A percentile compares a stretch with the other conserved stretches of the same genome.
These are phyloP conservation scores for Ilyonectria mors-panacis DNA, from an alignment of 2,329 filamentous ascomycete genomes.

Conservation along the genomic window DNA sequence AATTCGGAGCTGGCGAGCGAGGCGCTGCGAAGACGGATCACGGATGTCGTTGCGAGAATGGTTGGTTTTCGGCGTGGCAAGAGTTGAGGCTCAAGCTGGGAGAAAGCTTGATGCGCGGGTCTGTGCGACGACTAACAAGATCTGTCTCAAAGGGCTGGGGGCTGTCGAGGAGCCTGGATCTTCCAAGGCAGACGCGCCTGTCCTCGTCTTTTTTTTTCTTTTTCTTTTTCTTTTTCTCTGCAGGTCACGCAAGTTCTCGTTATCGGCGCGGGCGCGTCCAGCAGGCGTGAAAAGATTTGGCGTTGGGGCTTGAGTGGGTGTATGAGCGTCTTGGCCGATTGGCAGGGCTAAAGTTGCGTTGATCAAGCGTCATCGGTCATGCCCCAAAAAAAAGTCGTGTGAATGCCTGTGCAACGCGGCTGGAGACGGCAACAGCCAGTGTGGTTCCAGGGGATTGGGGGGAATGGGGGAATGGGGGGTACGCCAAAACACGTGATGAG, in stretches of 20 bases:
- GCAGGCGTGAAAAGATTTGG: not conserved
- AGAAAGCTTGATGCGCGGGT: constrained; percentile 10
- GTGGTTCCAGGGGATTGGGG: constrained; percentile 14
- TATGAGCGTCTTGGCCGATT: constrained; percentile 5
- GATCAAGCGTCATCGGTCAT: not conserved
- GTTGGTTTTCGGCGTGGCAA: not conserved
- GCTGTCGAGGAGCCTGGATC: not conserved
- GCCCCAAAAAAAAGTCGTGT: not conserved
- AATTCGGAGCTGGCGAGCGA: not conserved
- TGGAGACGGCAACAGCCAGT: constrained; percentile 29
- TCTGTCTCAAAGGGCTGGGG: not conserved
- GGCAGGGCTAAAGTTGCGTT: constrained; percentile 7
- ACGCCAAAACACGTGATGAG: constrained; percentile 46
- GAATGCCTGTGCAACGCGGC: constrained; percentile 18
- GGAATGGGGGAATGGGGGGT: not conserved
- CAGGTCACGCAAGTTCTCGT: not conserved
- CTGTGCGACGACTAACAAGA: constrained; percentile 17
- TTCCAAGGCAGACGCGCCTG: not conserved
- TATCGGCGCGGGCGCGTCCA: not conserved
- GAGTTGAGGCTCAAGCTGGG: constrained; percentile 12
- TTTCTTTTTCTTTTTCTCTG: not conserved
- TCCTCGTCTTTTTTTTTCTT: not conserved
- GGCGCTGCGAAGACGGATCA: not conserved
- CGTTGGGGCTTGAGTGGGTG: not conserved
- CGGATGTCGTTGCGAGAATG: not conserved